Conservation (phyloP, 305 asterid species). For the Striga hermonthica region DNA sequence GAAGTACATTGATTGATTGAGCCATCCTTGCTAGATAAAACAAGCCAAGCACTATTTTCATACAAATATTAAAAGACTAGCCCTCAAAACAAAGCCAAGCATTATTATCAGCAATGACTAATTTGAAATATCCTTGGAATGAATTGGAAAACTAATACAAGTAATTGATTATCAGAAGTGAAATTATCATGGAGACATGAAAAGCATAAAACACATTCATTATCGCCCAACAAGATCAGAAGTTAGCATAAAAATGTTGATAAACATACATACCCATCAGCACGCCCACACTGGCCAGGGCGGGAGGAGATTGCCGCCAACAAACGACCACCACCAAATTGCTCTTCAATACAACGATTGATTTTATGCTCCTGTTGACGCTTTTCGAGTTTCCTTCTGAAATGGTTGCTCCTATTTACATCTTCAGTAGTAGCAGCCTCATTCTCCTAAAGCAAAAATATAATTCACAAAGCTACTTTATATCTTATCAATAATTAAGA, state of each 20-base stretch:
- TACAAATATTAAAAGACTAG: too few relatives aligned
- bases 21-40: not conserved
- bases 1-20: not conserved
- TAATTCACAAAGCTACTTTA: too few relatives aligned
- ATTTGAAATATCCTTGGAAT: too few relatives aligned
- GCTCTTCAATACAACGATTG: constrained; percentile 66
- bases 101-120: too few relatives aligned
- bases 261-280: constrained; percentile 53
- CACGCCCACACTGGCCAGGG: constrained; percentile 80
- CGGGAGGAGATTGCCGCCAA: constrained; percentile 72
- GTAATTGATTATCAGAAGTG: not conserved
- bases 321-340: constrained; percentile 65
- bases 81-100: not conserved
- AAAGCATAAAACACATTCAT: not conserved
- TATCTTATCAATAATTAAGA: too few relatives aligned
- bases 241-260: not conserved
- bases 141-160: not conserved
- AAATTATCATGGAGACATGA: not conserved
- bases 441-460: constrained; percentile 44
- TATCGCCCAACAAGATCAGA: not conserved
- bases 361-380: constrained; percentile 58
- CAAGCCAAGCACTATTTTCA: too few relatives aligned
- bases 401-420: constrained; percentile 62
- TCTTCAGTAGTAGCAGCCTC: constrained; percentile 53
- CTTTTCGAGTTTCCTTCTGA: constrained; percentile 53